A percentile compares a stretch with the other conserved stretches of the same genome.
Conservation (phyloP, 1,139 yeast species). For the Lodderomyces jiufengensis region DNA sequence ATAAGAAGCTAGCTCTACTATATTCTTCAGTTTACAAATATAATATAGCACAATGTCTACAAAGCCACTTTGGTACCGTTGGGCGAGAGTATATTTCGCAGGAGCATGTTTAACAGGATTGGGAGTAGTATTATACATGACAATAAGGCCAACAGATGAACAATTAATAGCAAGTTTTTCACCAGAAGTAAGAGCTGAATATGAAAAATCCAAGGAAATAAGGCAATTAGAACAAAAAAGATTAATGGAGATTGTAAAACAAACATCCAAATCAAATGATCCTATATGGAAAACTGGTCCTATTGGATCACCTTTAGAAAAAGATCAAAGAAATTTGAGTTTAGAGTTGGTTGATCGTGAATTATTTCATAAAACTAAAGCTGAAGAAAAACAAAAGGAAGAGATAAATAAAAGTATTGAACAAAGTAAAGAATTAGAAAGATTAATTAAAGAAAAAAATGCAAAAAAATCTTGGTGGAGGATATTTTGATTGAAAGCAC, state of each 20-base stretch:
- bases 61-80: constrained; percentile 50
- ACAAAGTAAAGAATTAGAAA: constrained; percentile 31
- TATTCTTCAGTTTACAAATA: no score
- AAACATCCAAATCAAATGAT: constrained; percentile 61
- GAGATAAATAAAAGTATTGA: constrained; percentile 35
- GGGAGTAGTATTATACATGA: constrained; percentile 65
- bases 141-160: constrained; percentile 82
- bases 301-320: constrained; percentile 62
- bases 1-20: no score
- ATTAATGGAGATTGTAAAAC: constrained; percentile 59
- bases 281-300: constrained; percentile 82
- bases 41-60: no score
- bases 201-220: constrained; percentile 61
- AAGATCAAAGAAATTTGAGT: constrained; percentile 27
- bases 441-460: constrained; percentile 26
- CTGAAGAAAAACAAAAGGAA: constrained; percentile 40
- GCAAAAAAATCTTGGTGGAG: constrained; percentile 34
- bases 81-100: constrained; percentile 56
- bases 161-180: constrained; percentile 68
- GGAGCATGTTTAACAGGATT: constrained; percentile 63
- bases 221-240: constrained; percentile 65
- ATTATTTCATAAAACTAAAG: constrained; percentile 44
- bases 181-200: constrained; percentile 77
- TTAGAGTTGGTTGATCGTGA: constrained; percentile 47
- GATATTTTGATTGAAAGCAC: constrained; percentile 11